Evolutionary conservation across 192 early-diverging fungal species (phyloP).

Genomic region (Hyaloraphidium curvatum): DNA sequence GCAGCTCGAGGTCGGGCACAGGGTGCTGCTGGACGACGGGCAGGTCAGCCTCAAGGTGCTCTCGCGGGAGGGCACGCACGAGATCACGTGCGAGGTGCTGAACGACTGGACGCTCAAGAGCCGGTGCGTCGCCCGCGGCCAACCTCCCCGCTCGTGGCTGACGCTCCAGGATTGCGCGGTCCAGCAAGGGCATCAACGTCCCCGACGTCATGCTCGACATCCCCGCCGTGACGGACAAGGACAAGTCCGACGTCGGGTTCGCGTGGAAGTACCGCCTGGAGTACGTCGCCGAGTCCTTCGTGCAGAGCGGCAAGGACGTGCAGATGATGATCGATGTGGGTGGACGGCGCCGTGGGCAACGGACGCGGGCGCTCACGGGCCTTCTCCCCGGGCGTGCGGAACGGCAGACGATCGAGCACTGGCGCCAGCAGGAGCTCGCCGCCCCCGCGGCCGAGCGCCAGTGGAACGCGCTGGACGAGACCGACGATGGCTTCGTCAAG

Average conservation of each 20-base stretch:
- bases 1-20: slow-evolving; percentile 23
- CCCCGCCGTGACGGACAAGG: slow-evolving; percentile 34
- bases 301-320: slow-evolving; percentile 28
- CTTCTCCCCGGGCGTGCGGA: no score
- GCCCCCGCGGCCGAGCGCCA: neutral
- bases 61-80: slow-evolving; percentile 17
- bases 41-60: slow-evolving; percentile 17
- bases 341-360: neutral
- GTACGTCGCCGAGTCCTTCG: slow-evolving; percentile 29
- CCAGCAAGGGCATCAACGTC: slow-evolving; percentile 37
- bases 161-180: no score
- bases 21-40: slow-evolving; percentile 33
- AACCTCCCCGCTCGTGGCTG: no score
- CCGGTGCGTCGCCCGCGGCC: no score
- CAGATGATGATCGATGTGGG: slow-evolving; percentile 17
- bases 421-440: neutral
- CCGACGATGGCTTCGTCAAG: neutral
- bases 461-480: neutral
- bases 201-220: slow-evolving; percentile 26
- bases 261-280: slow-evolving; percentile 24
- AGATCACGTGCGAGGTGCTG: slow-evolving; percentile 23
- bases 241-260: slow-evolving; percentile 23
- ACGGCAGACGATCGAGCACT: neutral
- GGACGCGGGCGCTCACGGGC: no score
- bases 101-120: slow-evolving; percentile 25